Evolutionary conservation across 2,329 filamentous ascomycete species (phyloP).

Genomic region (Aspergillus terreus): DNA sequence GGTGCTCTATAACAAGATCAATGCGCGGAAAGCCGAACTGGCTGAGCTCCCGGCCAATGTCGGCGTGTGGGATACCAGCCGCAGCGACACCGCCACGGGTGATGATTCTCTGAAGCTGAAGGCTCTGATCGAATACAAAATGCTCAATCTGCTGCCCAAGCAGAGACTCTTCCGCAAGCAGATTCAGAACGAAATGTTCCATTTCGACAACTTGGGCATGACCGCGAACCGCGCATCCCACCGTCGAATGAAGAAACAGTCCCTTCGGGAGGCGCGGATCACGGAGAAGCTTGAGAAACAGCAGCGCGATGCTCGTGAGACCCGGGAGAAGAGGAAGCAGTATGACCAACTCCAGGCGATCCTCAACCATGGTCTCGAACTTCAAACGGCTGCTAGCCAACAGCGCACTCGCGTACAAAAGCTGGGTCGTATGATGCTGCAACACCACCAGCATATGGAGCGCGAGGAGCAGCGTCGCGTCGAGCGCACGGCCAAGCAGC

Average conservation of each 20-base stretch:
- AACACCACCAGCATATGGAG: conserved; percentile 92
- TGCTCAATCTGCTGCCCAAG: conserved; percentile 79
- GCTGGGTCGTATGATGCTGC: conserved; percentile 81
- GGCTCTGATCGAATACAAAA: conserved; percentile 93
- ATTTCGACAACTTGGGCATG: conserved; percentile 95
- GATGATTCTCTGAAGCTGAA: conserved; percentile 84
- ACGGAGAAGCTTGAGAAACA: conserved; percentile 99
- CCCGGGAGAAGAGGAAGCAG: conserved; percentile 97
- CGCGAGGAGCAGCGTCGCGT: conserved; percentile 99
- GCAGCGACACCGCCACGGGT: conserved; percentile 63
- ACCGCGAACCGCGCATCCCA: conserved; percentile 90
- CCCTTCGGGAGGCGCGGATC: conserved; percentile 87
- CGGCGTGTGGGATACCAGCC: conserved; percentile 75
- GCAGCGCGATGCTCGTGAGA: conserved; percentile 91
- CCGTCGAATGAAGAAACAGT: conserved; percentile 95
- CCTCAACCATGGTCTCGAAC: conserved; percentile 73
- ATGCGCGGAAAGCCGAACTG: conserved; percentile 76
- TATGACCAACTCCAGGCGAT: conserved; percentile 87
- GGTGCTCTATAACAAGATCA: conserved; percentile 85
- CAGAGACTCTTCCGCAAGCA: conserved; percentile 82
- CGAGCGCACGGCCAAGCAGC: conserved; percentile 96
- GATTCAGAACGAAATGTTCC: conserved; percentile 86
- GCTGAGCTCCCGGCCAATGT: conserved; percentile 81
- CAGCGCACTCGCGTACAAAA: conserved; percentile 77
- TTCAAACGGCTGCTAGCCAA: conserved; percentile 62